Conservation (phyloP, 208 protist genomes). For the Wallacemonas rigidus region DNA sequence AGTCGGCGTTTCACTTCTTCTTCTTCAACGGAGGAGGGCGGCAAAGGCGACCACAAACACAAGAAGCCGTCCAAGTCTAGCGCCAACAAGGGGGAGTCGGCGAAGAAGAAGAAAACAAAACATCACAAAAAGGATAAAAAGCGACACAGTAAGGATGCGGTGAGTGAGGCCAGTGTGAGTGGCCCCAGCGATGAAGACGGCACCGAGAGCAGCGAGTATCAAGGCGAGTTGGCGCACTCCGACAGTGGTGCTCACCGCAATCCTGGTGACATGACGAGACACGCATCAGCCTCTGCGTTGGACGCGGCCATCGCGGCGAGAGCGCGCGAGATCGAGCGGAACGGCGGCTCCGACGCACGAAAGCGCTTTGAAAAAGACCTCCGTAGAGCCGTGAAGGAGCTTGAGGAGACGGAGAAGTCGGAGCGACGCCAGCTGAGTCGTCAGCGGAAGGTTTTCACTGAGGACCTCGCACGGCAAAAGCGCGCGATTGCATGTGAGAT, state of each 20-base stretch:
- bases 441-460: constrained; percentile 17
- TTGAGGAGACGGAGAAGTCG: constrained; percentile 26
- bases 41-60: not conserved
- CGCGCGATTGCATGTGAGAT: constrained; percentile 19
- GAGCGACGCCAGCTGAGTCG: constrained; percentile 16
- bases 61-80: not conserved
- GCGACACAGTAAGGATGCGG: constrained; percentile 10
- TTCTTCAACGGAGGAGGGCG: not conserved
- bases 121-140: constrained; percentile 12
- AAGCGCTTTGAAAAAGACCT: constrained; percentile 41
- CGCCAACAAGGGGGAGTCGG: not conserved
- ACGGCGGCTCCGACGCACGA: constrained; percentile 28
- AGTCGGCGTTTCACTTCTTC: not conserved
- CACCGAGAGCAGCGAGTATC: constrained; percentile 8
- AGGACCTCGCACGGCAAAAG: constrained; percentile 18
- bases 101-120: constrained; percentile 14
- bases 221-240: not conserved
- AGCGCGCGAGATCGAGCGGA: constrained; percentile 1
- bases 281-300: not conserved
- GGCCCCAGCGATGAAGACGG: not conserved
- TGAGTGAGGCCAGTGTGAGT: constrained; percentile 20
- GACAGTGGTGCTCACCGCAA: no score
- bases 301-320: constrained; percentile 11
- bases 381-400: constrained; percentile 28
- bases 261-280: no score